Base-by-base conservation (phyloP, 1,284 basidiomycete species). In the Papiliotrema fonsecae region DNA sequence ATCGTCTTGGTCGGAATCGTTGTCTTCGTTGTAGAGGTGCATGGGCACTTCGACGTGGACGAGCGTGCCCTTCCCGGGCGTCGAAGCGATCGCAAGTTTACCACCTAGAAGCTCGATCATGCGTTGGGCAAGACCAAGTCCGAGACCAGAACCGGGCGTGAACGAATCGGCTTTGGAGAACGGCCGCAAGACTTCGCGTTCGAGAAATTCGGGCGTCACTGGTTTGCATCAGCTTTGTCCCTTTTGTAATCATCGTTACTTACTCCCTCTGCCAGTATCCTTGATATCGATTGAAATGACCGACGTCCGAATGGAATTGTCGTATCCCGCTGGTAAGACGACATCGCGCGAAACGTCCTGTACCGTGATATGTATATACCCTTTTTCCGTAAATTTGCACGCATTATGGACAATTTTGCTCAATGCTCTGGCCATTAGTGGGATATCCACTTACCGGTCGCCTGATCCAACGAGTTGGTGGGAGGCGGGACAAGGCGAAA, bases 201-300 rank as follows among this genome's bases (percentile, higher is more conserved):
- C 58, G 18, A 62, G 51, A 45, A 59, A 65, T 4, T 63, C 58
- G n/a, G 53, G 47, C 1, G 53, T 44, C 63, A 65, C 54, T 58
- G 19, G 6, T 16, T 30, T 4, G 27, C 26, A 18, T 40, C 30
- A 40, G 44, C 6, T 34, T 22, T n/a, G 24, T 25, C 27, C 13
- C 47, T 6, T 7, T 13, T 16, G 25, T 13, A 24, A 39, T 19
- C 22, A 35, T 19, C 16, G 6, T 27, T 32, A 62, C 63, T 58
- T 45, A 65, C 63, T 68, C 2, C 68, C 68, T 18, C 53, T 39
- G 19, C 68, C 68, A 4, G 58, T 61, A 44, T 70, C 68, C 35
- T 62, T 58, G 45, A 70, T 58, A 37, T 62, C 62, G 42, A 70
- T 65, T 6, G 62, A 56, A 3, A 69, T 47, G 16, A 59, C 64